phyloP scores from a whole-genome alignment of 139 green algal genomes.

The Chlorella sp. region DNA sequence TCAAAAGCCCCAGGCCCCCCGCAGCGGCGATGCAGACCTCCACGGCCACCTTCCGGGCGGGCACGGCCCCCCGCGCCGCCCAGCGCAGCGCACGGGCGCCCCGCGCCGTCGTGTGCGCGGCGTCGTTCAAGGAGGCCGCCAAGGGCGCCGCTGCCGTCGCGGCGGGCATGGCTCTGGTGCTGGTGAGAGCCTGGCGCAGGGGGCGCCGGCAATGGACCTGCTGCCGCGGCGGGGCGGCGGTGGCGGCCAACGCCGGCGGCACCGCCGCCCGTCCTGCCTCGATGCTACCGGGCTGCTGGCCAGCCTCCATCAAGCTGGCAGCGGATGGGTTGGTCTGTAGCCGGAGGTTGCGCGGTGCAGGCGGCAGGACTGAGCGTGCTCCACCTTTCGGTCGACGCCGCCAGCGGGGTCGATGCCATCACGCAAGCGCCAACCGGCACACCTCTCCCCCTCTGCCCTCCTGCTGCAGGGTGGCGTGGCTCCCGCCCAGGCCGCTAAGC shows the following conservation, averaged over 20 bases:
- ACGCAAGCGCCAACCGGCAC: background rate
- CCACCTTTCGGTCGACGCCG: too few relatives aligned
- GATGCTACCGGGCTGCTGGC: too few relatives aligned
- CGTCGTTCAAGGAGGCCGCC: slow-evolving; percentile 7
- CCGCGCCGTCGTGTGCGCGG: background rate
- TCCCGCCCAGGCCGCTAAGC: slow-evolving; percentile 18
- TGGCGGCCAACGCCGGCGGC: too few relatives aligned
- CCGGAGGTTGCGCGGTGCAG: too few relatives aligned
- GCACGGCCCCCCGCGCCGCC: background rate
- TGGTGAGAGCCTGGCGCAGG: slow-evolving; percentile 9
- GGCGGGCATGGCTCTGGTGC: background rate
- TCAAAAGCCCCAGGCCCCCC: too few relatives aligned
- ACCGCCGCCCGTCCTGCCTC: background rate
- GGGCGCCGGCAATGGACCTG: background rate
- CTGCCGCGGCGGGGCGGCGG: background rate
- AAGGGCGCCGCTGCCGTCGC: slow-evolving; percentile 12
- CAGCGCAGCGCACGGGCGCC: background rate
- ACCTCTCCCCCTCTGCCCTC: background rate
- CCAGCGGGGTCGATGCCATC: too few relatives aligned
- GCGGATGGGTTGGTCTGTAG: too few relatives aligned
- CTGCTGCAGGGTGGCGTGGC: background rate
- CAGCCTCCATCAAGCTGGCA: too few relatives aligned
- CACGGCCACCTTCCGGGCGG: slow-evolving; percentile 8
- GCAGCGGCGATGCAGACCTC: slow-evolving; percentile 7
- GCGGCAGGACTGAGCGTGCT: too few relatives aligned